Percentiles rank a stretch among this genome's conserved stretches.
Conservation (phyloP, 1,139 yeast genomes). For the Nakaseomyces delphensis region DNA sequence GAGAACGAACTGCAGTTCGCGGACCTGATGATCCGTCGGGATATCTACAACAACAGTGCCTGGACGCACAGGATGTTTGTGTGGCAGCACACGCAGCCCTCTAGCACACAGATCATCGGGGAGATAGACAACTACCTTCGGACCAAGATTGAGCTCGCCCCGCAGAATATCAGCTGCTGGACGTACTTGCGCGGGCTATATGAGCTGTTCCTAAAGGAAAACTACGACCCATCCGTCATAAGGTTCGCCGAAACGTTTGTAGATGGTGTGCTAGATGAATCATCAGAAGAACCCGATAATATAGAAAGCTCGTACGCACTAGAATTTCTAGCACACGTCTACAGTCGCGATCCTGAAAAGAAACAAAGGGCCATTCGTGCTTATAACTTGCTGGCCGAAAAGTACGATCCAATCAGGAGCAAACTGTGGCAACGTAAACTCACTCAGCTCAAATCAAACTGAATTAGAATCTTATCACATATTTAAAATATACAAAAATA, state of each 20-base stretch:
- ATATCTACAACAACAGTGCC: slow-evolving; percentile 83
- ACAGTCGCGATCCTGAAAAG: slow-evolving; percentile 30
- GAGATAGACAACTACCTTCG: slow-evolving; percentile 13
- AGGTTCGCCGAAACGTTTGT: slow-evolving; percentile 40
- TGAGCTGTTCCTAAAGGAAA: slow-evolving; percentile 29
- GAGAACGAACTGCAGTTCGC: slow-evolving; percentile 47
- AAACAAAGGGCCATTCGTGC: slow-evolving; percentile 35
- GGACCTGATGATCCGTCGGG: slow-evolving; percentile 44
- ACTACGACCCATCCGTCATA: slow-evolving; percentile 35
- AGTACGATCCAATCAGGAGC: slow-evolving; percentile 58
- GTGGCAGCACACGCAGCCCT: slow-evolving; percentile 13
- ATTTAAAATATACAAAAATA: background rate
- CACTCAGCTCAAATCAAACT: slow-evolving; percentile 8
- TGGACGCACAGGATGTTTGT: slow-evolving; percentile 83
- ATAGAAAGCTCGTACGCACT: slow-evolving; percentile 53
- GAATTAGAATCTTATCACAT: background rate
- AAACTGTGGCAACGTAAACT: slow-evolving; percentile 50
- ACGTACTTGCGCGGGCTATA: slow-evolving; percentile 62
- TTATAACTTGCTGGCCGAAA: slow-evolving; percentile 41
- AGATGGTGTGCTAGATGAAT: slow-evolving; percentile 21
- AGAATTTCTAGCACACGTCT: slow-evolving; percentile 52
- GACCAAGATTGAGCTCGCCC: slow-evolving; percentile 37
- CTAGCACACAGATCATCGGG: slow-evolving; percentile 3
- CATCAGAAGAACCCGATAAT: slow-evolving; percentile 20
- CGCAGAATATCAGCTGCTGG: slow-evolving; percentile 88